A percentile compares a stretch with the other conserved stretches of the same genome.
These are phyloP conservation scores for Microbotryum silenes-acaulis DNA, from an alignment of 1,284 basidiomycete genomes.

Conservation along the genomic window DNA sequence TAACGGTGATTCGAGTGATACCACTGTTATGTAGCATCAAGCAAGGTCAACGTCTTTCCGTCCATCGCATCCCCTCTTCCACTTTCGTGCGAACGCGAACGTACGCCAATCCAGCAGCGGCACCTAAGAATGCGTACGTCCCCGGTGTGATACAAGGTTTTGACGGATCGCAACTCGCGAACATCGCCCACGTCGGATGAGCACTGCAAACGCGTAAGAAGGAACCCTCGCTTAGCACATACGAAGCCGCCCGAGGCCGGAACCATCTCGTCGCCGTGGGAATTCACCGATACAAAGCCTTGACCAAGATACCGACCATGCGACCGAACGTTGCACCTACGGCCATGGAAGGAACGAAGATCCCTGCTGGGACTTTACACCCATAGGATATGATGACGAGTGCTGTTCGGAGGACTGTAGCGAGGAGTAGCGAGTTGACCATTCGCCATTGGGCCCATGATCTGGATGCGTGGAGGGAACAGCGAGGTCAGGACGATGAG, in stretches of 20 bases:
- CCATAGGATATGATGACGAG: slow-evolving; percentile 92
- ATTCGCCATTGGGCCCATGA: slow-evolving; percentile 88
- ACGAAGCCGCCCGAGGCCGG: neutral
- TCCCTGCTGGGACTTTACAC: slow-evolving; percentile 92
- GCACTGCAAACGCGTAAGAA: slow-evolving; percentile 49
- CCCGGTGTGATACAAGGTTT: slow-evolving; percentile 96
- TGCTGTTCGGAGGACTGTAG: slow-evolving; percentile 76
- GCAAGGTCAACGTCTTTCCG: slow-evolving; percentile 6
- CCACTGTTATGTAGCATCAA: slow-evolving; percentile 52
- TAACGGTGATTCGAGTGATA: slow-evolving; percentile 92
- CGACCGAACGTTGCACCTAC: slow-evolving; percentile 91
- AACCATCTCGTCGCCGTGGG: neutral
- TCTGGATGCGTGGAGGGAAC: slow-evolving; percentile 43
- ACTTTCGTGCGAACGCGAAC: slow-evolving; percentile 27
- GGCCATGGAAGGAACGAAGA: slow-evolving; percentile 97
- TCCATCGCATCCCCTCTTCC: neutral
- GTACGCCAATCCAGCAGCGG: slow-evolving; percentile 84
- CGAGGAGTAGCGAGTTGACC: slow-evolving; percentile 83
- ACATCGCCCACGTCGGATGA: slow-evolving; percentile 73
- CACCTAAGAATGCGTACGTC: slow-evolving; percentile 90
- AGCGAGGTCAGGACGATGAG: too few species aligned
- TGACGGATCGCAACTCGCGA: slow-evolving; percentile 82
- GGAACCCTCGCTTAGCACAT: neutral
- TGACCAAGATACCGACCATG: slow-evolving; percentile 91
- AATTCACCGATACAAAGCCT: slow-evolving; percentile 74